Evolutionary conservation across 2,329 filamentous ascomycete genomes (phyloP), one percentile per base, ranked within the genome.

Genomic region (Thelonectria olida): DNA sequence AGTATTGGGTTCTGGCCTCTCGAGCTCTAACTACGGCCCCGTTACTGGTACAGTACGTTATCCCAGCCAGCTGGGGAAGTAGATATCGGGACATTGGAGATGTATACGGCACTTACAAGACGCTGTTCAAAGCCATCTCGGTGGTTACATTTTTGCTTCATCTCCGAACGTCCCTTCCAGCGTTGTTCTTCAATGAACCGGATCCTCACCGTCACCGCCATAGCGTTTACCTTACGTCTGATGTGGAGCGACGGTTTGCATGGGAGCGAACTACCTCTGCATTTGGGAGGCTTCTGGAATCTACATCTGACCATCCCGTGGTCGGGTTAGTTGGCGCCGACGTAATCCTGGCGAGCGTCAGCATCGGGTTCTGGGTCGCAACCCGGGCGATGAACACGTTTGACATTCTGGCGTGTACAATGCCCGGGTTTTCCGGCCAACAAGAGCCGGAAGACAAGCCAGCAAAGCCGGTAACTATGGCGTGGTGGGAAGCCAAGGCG

Each of bases 281-380:
- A 3, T 56, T 83, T 13, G 78, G 75, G 47, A 81, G 78, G 69
- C 74, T 85, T 12, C 77, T 84, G 23, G 82, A 79, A 39, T 81
- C 84, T 1, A 79, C 85, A 51, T 79, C 78, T 60, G 84, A 84
- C 53, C 85, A 90, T 69, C 87, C 87, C 0, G 83, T 82, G 20
- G 82, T 90, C 27, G 82, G 82, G 19, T 83, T 81, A 17, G 83
- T 84, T 0, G 85, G 83, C 6, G 83, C 82, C 74, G 88, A 90
- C 72, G 86, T 87, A 2, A 70, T 90, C 13, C 76, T 88, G 34
- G 85, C 82, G 20, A 78, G 79, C 2, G 60, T 85, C 13, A 84
- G 81, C 57, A 72, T 88, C n/a, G 81, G 85, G 1, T 58, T 84
- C 2, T 89, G 87, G 86, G 81, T 84, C n/a, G 84, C 84, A 39